These are phyloP conservation scores for Magnolia officinalis DNA, from an alignment of 164 flowering plant species.

Conservation along the genomic window DNA sequence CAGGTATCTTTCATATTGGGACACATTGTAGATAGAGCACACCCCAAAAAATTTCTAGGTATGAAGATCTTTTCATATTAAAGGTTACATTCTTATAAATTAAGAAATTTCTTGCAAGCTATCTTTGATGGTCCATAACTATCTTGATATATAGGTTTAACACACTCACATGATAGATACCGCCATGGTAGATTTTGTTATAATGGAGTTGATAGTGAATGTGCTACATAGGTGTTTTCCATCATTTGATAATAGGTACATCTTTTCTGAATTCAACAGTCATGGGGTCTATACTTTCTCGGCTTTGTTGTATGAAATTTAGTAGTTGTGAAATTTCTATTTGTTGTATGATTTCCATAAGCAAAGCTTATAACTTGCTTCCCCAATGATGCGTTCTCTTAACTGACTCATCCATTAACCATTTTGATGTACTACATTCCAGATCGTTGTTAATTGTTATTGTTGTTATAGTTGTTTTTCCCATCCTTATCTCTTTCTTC, in stretches of 20 bases:
- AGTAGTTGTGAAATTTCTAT: no score
- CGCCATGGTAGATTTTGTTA: conserved; percentile 85
- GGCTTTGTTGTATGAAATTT: no score
- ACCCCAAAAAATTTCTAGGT: no score
- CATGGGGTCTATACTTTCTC: no score
- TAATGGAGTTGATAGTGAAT: conserved; percentile 76
- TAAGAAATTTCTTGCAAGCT: not conserved
- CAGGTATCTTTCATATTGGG: no score
- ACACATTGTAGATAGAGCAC: no score
- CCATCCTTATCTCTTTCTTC: not conserved
- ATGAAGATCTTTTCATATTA: no score
- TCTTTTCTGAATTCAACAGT: no score
- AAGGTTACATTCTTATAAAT: not conserved
- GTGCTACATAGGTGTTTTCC: conserved; percentile 74
- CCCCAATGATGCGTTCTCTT: no score
- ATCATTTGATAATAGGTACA: conserved; percentile 63
- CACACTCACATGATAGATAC: conserved; percentile 98
- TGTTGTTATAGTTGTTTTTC: not conserved
- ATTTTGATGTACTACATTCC: not conserved
- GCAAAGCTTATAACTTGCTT: not conserved
- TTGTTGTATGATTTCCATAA: no score
- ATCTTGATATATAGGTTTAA: conserved; percentile 63
- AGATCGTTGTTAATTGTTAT: not conserved
- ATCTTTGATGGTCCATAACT: conserved; percentile 6
- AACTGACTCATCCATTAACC: not conserved